phyloP scores from a whole-genome alignment of 805 yeast genomes.

The Huiozyma naganishii region DNA sequence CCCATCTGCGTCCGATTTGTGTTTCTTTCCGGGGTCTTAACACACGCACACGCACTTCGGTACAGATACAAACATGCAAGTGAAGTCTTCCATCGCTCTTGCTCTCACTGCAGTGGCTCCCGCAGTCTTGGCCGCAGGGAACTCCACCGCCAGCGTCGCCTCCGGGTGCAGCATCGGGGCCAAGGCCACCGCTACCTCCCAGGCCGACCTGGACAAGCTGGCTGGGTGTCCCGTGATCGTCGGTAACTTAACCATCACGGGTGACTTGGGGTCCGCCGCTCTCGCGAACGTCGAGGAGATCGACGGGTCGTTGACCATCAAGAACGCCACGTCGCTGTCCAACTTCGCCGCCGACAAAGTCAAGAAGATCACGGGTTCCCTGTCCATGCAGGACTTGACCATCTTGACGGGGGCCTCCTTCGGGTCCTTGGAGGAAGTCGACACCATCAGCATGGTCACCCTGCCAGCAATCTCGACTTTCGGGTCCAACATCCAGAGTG shows the following conservation, averaged over 20 bases:
- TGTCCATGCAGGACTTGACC: conserved; percentile 54
- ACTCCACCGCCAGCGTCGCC: conserved; percentile 25
- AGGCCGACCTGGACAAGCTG: conserved; percentile 64
- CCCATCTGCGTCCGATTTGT: too few relatives aligned
- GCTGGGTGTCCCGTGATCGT: conserved; percentile 67
- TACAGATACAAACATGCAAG: conserved; percentile 35
- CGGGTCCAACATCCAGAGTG: conserved; percentile 64
- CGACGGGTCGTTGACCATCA: conserved; percentile 62
- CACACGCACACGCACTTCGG: neutral
- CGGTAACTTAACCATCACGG: conserved; percentile 67
- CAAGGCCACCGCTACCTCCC: conserved; percentile 63
- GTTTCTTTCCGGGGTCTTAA: too few relatives aligned
- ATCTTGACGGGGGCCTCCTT: conserved; percentile 56
- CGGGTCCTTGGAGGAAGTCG: conserved; percentile 73
- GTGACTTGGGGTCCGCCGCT: conserved; percentile 51
- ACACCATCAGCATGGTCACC: conserved; percentile 68
- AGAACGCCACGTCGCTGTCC: conserved; percentile 52
- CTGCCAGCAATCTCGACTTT: conserved; percentile 72
- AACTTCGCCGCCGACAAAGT: conserved; percentile 71
- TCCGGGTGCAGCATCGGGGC: conserved; percentile 56
- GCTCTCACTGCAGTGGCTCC: conserved; percentile 41
- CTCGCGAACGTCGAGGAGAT: conserved; percentile 68
- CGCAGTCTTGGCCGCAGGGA: conserved; percentile 19
- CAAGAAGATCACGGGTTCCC: conserved; percentile 60
- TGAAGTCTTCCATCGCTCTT: conserved; percentile 38